Evolutionary conservation across 345 rosid genomes (phyloP).

Genomic region (Arabidopsis thaliana): TAIR10.1 NC_003071.7:16914001-16914500

Average conservation of each 20-base stretch:
- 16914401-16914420: not conserved
- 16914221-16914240: slow-evolving; percentile 12
- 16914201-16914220: not conserved
- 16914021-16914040: slow-evolving; percentile 97
- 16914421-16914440: not conserved
- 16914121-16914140: slow-evolving; percentile 94
- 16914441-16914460: not conserved
- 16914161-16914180: not conserved
- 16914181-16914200: slow-evolving; percentile 5
- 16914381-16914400: slow-evolving; percentile 60
- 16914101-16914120: slow-evolving; percentile 87
- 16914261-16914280: slow-evolving; percentile 82
- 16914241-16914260: slow-evolving; percentile 49
- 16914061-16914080: slow-evolving; percentile 70
- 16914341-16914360: slow-evolving; percentile 84
- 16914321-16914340: slow-evolving; percentile 97
- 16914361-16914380: slow-evolving; percentile 88
- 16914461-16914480: slow-evolving; percentile 69
- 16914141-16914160: slow-evolving; percentile 81
- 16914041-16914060: slow-evolving; percentile 82
- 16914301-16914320: slow-evolving; percentile 96
- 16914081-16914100: slow-evolving; percentile 82
- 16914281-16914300: slow-evolving; percentile 97
- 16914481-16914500: slow-evolving; percentile 79
- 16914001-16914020: slow-evolving; percentile 99